A percentile compares a stretch with the other conserved stretches of the same genome.
Conservation (phyloP, 495 filamentous ascomycete genomes). For the Talaromyces thailandensis region DNA sequence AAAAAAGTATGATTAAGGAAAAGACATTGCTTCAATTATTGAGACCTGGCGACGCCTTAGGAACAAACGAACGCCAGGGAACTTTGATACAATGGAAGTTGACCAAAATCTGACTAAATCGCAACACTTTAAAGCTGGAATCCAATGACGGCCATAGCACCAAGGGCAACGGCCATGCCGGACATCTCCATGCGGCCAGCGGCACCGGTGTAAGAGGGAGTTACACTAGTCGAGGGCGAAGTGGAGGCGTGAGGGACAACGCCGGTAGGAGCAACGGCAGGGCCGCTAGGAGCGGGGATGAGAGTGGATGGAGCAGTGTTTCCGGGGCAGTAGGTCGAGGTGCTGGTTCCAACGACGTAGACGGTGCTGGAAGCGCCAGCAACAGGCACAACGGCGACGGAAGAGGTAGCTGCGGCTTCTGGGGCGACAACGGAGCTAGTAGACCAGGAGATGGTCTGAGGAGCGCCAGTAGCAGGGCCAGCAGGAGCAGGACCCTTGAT, state of each 20-base stretch:
- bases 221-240: not conserved
- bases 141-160: slow-evolving; percentile 13
- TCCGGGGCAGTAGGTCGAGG: not conserved
- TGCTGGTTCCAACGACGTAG: not conserved
- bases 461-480: not conserved
- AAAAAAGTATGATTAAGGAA: not conserved
- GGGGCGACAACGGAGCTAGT: slow-evolving; percentile 4
- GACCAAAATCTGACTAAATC: not conserved
- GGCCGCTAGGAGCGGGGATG: not conserved
- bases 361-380: slow-evolving; percentile 13
- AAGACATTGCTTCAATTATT: not conserved
- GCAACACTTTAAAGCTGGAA: slow-evolving; percentile 17
- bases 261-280: slow-evolving; percentile 2
- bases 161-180: slow-evolving; percentile 15
- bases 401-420: slow-evolving; percentile 5
- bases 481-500: slow-evolving; percentile 1
- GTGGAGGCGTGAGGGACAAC: not conserved
- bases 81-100: not conserved
- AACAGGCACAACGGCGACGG: slow-evolving; percentile 4
- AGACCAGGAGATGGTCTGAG: slow-evolving; percentile 2
- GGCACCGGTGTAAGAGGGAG: slow-evolving; percentile 7
- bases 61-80: not conserved
- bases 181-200: slow-evolving; percentile 21
- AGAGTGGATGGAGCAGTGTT: not conserved
- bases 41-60: not conserved